A percentile compares a stretch with the other conserved stretches of the same genome.
phyloP scores from a whole-genome alignment of 1,284 basidiomycete genomes.

The Filobasidium uniguttulatum region DNA sequence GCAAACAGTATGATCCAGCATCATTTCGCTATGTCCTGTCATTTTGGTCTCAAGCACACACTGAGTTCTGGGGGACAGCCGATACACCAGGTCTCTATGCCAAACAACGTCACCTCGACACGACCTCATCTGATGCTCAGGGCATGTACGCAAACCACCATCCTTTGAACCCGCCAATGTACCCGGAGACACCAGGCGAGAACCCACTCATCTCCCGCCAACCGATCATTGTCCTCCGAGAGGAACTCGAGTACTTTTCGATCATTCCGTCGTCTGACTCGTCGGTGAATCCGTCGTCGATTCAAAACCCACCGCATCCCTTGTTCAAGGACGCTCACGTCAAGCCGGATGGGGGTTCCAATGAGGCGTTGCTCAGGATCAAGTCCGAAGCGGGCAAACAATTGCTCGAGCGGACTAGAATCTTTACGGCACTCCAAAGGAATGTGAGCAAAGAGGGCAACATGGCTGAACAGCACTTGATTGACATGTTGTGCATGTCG shows the following conservation, averaged over 20 bases:
- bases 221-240: conserved; percentile 93
- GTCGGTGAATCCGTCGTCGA: neutral
- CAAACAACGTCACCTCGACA: conserved; percentile 28
- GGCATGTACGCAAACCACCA: neutral
- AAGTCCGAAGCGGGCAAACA: conserved; percentile 75
- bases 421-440: conserved; percentile 93
- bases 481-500: conserved; percentile 99
- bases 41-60: conserved; percentile 78
- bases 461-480: conserved; percentile 94
- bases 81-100: conserved; percentile 42
- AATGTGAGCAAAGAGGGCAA: conserved; percentile 99
- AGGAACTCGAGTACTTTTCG: conserved; percentile 96
- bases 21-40: conserved; percentile 86
- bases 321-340: conserved; percentile 38
- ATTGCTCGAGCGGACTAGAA: conserved; percentile 75
- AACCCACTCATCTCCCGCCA: conserved; percentile 92
- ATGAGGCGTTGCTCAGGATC: conserved; percentile 61
- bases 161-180: conserved; percentile 2
- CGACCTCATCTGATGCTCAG: conserved; percentile 1
- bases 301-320: neutral
- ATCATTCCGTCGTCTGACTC: conserved; percentile 55
- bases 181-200: conserved; percentile 38
- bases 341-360: conserved; percentile 55
- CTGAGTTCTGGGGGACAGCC: conserved; percentile 81
- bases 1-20: conserved; percentile 80